phyloP scores from a whole-genome alignment of 495 filamentous ascomycete genomes.

The Trichoderma orchidacearum region DNA sequence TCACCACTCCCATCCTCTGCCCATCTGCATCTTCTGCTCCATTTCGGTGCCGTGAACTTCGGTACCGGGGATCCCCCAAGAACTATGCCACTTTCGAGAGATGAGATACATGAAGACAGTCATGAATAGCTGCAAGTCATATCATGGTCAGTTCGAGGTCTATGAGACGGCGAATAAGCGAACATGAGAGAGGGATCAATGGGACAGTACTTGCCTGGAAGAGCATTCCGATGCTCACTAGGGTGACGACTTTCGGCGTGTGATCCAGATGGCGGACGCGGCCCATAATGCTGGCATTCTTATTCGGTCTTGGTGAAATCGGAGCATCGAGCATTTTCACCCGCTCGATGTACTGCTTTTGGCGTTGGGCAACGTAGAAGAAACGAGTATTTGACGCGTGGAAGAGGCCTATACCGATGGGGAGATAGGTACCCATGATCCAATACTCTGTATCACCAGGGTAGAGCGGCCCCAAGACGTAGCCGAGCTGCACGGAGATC shows the following conservation, averaged over 20 bases:
- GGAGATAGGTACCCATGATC: conserved; percentile 62
- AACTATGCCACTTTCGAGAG: conserved; percentile 49
- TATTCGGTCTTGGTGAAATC: neutral
- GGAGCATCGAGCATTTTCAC: neutral
- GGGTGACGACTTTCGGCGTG: conserved; percentile 27
- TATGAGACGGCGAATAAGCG: neutral
- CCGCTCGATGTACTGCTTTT: conserved; percentile 26
- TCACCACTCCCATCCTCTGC: conserved; percentile 49
- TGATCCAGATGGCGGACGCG: conserved; percentile 25
- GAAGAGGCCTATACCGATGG: conserved; percentile 57
- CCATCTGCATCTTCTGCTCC: conserved; percentile 27
- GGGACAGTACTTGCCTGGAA: conserved; percentile 27
- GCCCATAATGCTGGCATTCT: conserved; percentile 3
- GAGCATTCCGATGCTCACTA: conserved; percentile 36
- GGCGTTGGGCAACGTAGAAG: conserved; percentile 44
- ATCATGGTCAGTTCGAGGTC: conserved; percentile 1
- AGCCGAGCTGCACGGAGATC: conserved; percentile 42
- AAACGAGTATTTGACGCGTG: conserved; percentile 56
- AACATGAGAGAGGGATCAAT: neutral
- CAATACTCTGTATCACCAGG: conserved; percentile 44
- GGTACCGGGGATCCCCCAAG: conserved; percentile 26
- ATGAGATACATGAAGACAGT: conserved; percentile 49
- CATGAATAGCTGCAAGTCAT: conserved; percentile 33
- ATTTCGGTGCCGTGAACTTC: conserved; percentile 34
- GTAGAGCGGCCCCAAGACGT: conserved; percentile 43